Conservation (phyloP, 208 protist species). For the Leishmania turanica region DNA sequence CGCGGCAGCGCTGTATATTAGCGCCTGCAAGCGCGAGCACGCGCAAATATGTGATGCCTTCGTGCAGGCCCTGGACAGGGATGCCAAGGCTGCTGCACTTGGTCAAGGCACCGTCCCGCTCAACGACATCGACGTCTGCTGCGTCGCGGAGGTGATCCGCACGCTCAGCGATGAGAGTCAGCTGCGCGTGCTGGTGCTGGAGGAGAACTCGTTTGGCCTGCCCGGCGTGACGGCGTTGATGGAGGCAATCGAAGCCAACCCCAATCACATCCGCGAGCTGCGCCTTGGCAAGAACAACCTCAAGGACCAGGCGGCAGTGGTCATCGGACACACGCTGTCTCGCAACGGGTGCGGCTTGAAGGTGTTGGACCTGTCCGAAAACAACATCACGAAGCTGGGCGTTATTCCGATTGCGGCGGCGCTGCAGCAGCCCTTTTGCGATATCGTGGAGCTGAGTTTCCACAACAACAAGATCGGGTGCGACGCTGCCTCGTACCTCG, state of each 20-base stretch:
- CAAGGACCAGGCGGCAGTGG: conserved; percentile 79
- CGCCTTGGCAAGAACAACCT: conserved; percentile 86
- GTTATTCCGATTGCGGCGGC: conserved; percentile 78
- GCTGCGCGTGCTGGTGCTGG: conserved; percentile 73
- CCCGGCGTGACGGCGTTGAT: conserved; percentile 75
- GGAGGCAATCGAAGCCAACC: conserved; percentile 83
- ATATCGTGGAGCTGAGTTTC: conserved; percentile 87
- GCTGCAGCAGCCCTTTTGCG: conserved; percentile 55
- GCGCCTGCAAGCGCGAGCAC: conserved; percentile 67
- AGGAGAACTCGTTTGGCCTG: conserved; percentile 85
- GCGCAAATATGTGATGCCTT: conserved; percentile 66
- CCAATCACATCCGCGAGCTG: conserved; percentile 76
- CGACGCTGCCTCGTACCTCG: conserved; percentile 67
- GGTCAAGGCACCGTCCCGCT: conserved; percentile 56
- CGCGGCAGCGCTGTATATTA: conserved; percentile 58
- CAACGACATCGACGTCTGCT: conserved; percentile 75
- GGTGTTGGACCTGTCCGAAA: conserved; percentile 90
- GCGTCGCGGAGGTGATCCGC: conserved; percentile 75
- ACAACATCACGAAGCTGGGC: conserved; percentile 81
- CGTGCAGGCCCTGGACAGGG: conserved; percentile 72
- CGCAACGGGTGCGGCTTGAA: conserved; percentile 78
- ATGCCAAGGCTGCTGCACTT: conserved; percentile 49
- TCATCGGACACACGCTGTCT: conserved; percentile 79
- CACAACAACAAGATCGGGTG: conserved; percentile 91
- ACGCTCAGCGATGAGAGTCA: conserved; percentile 37